phyloP scores from a whole-genome alignment of 2,329 filamentous ascomycete species.

The Thyridium curvatum region DNA sequence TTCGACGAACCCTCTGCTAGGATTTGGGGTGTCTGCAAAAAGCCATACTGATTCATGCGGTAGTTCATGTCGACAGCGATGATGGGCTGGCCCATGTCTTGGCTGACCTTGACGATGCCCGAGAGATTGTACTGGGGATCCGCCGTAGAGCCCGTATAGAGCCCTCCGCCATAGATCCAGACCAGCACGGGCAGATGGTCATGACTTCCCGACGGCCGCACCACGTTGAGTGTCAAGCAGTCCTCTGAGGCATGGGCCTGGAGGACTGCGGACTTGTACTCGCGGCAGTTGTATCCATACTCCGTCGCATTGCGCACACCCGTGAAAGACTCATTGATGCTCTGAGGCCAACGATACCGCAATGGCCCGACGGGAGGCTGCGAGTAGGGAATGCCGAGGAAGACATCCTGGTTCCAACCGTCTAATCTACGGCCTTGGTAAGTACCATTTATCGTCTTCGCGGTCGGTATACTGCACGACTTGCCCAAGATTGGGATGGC shows the following conservation, averaged over 20 bases:
- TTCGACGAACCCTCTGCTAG: slow-evolving; percentile 38
- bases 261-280: slow-evolving; percentile 31
- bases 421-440: slow-evolving; percentile 25
- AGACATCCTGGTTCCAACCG: slow-evolving; percentile 39
- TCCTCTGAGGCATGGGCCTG: slow-evolving; percentile 8
- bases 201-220: slow-evolving; percentile 1
- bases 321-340: slow-evolving; percentile 33
- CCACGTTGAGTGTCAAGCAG: slow-evolving; percentile 5
- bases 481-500: too few relatives aligned
- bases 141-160: slow-evolving; percentile 25
- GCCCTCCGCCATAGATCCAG: slow-evolving; percentile 3
- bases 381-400: slow-evolving; percentile 51
- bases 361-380: slow-evolving; percentile 18
- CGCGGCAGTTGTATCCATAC: slow-evolving; percentile 40
- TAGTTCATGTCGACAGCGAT: slow-evolving; percentile 41
- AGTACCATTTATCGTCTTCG: slow-evolving; percentile 21
- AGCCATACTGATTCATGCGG: slow-evolving; percentile 43
- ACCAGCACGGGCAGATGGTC: neutral
- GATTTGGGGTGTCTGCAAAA: slow-evolving; percentile 38
- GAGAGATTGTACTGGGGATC: slow-evolving; percentile 53
- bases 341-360: slow-evolving; percentile 20
- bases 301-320: slow-evolving; percentile 31
- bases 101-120: slow-evolving; percentile 43
- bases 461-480: too few relatives aligned
- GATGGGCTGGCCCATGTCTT: slow-evolving; percentile 35